A percentile compares a stretch with the other conserved stretches of the same genome.
Evolutionary conservation across 257 asterid genomes (phyloP).

Genomic region (Forsythia suspensa): DNA sequence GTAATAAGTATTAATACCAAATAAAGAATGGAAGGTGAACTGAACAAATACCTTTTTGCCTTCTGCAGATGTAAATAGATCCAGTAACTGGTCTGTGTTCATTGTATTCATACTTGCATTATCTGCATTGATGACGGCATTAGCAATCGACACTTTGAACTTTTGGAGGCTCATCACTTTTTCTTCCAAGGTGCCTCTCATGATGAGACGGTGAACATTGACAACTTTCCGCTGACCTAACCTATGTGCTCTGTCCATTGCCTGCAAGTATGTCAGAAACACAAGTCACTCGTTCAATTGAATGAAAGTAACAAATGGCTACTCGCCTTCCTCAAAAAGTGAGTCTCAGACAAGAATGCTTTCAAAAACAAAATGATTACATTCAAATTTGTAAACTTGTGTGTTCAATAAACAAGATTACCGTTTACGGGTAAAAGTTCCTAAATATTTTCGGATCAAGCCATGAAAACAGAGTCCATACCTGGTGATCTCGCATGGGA

Average conservation of each 20-base stretch:
- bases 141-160: conserved; percentile 93
- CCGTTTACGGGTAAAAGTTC: background rate
- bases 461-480: conserved; percentile 22
- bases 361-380: background rate
- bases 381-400: background rate
- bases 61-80: conserved; percentile 89
- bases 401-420: background rate
- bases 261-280: conserved; percentile 49
- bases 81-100: conserved; percentile 97
- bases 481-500: conserved; percentile 99
- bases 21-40: background rate
- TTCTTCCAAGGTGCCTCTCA: conserved; percentile 99
- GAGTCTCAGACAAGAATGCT: background rate
- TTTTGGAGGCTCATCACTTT: conserved; percentile 99
- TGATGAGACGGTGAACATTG: conserved; percentile 92
- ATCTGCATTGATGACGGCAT: conserved; percentile 91
- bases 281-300: background rate
- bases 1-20: background rate
- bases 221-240: conserved; percentile 95
- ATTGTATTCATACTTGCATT: conserved; percentile 94
- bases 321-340: background rate
- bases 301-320: background rate
- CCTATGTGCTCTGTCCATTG: conserved; percentile 99
- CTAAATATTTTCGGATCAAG: conserved; percentile 1
- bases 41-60: conserved; percentile 63